Base-by-base conservation (phyloP, 768 basidiomycete species). In the Suillus alpinus region DNA sequence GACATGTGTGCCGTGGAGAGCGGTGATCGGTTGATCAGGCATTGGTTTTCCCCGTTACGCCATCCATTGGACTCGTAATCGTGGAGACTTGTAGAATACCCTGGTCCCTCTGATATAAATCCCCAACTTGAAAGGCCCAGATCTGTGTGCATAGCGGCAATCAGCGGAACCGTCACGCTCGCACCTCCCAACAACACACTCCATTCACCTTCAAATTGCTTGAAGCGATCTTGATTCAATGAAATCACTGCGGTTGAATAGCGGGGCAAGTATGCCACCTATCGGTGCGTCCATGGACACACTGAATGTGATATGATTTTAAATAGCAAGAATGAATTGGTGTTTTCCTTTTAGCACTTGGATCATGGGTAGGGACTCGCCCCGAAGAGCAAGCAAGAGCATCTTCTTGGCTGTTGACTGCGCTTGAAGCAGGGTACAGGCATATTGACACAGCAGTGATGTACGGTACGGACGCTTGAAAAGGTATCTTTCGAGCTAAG, bases 401-500 rank as follows among this genome's bases (percentile, higher is more conserved):
- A 16, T n/a, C 39, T 37, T 2, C 53, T 20, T 43, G 56, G 58
- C 37, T 58, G 47, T 59, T 43, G 13, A 47, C 31, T 49, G 44
- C 18, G 47, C 57, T 59, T 20, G 40, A 81, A 76, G 73, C 74
- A 43, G 79, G 77, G 8, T 79, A 75, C 60, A 70, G 77, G 32
- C 80, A 80, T 53, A 71, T 80, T 39, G 79, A 81, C 59, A 79
- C 79, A 13, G 78, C 77, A 10, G 64, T 62, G 40, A 64, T 62
- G 0, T 80, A 80, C 60, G 56, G 77, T 72, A 55, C 58, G 77
- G 72, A 52, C 58, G 65, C 23, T 39, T 2, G 9, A 55, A 10
- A 16, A 37, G 1, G 8, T 10, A 39, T 37, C 9, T 26, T 26
- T 55, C 16, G n/a, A 14, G 62, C 47, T 6, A 3, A 12, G 1